phyloP scores from a whole-genome alignment of 2,329 filamentous ascomycete genomes.

The Phoma sp. region DNA sequence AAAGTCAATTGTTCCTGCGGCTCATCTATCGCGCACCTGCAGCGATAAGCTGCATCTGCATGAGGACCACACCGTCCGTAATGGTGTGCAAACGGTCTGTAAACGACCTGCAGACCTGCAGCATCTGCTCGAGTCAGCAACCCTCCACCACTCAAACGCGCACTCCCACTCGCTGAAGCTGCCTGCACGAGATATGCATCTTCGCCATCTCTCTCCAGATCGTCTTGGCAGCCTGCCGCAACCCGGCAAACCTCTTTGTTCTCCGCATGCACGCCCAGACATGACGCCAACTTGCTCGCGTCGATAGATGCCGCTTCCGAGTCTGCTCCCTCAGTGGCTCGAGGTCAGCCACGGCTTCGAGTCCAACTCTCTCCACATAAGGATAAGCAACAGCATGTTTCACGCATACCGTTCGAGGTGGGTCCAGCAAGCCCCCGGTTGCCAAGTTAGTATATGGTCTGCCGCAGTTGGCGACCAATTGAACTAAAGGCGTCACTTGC shows the following conservation, averaged over 20 bases:
- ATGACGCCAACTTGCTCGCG: background rate
- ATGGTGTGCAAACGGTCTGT: constrained; percentile 12
- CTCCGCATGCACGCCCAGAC: constrained; percentile 16
- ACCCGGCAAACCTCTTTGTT: constrained; percentile 22
- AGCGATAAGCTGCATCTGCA: constrained; percentile 16
- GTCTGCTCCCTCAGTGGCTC: constrained; percentile 13
- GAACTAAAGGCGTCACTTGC: constrained; percentile 22
- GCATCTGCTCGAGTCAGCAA: constrained; percentile 14
- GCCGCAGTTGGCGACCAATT: constrained; percentile 37
- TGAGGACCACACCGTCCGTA: constrained; percentile 10
- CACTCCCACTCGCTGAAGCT: constrained; percentile 22
- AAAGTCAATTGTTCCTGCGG: constrained; percentile 10
- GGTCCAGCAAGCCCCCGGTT: constrained; percentile 23
- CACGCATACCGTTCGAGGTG: constrained; percentile 32
- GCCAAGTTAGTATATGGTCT: constrained; percentile 36
- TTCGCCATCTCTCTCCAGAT: constrained; percentile 20
- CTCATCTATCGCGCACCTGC: no score
- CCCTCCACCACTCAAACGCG: constrained; percentile 13
- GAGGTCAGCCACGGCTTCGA: constrained; percentile 20
- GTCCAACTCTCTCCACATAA: constrained; percentile 24
- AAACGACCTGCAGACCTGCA: constrained; percentile 11
- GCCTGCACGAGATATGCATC: constrained; percentile 29
- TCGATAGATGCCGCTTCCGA: constrained; percentile 4
- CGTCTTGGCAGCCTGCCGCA: constrained; percentile 33
- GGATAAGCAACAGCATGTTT: constrained; percentile 38